Base-by-base conservation (phyloP, 73 alveolate genomes). In the Tetrahymena elliotti region DNA sequence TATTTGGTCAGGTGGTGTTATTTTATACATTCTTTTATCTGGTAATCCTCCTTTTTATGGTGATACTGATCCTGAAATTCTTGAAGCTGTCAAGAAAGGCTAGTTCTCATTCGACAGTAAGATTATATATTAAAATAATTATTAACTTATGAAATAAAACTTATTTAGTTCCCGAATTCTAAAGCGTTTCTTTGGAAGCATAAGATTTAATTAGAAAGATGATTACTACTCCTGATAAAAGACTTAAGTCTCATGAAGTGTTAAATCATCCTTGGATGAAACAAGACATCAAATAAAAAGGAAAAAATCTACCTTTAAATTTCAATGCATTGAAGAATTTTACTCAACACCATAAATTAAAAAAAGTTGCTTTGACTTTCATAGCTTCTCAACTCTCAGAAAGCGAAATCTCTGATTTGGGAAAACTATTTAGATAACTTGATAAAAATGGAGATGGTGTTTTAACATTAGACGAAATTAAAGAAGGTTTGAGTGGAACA, bases 11-110 rank as follows among this genome's bases (percentile, higher is more conserved):
- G 97, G 96, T 13, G 99, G 99, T 52, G 99, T 97, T 31, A 95
- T 97, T 16, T 95, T 97, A 16, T 97, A 96, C 93, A 96, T 97
- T 20, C 96, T 97, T 93, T 96, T 97, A 33, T 94, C 98, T 10
- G 99, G 98, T 8, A 97, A 98, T 88, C 99, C 99, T 35, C 99
- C 99, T 34, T 98, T 98, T 93, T 97, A 97, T 92, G 99, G 99
- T 33, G 99, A 98, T 93, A 97, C 97, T 53, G 99, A 98, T 96
- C 97, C 97, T 33, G 99, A 97, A 93, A 96, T 97, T 53, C 83
- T 93, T 82, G 96, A 94, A 52, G 93, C 96, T 37, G 97, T 97
- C 12, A 47, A 53, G 36, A 37, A 96, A 31, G 97, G 95, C 31
- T 93, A 94, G 39, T 97, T 84, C 83, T 54, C 96, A 54, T 95